A percentile compares a stretch with the other conserved stretches of the same genome.
These are phyloP conservation scores for Pythium angustatum DNA, from an alignment of 352 stramenopile genomes.

Conservation along the genomic window DNA sequence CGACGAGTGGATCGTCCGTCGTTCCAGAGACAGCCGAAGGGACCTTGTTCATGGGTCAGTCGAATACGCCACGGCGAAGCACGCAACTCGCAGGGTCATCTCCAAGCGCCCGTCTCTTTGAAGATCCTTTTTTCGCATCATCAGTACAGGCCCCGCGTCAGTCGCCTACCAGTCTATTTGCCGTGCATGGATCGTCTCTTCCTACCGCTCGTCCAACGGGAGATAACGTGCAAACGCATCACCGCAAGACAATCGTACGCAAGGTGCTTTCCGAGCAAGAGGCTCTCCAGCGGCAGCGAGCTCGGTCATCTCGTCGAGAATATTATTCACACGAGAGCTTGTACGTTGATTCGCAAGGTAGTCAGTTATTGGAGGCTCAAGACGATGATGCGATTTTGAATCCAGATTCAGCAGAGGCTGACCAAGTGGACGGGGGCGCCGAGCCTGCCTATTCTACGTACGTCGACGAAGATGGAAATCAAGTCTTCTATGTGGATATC, in stretches of 20 bases:
- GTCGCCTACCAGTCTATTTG: background rate
- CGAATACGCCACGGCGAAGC: background rate
- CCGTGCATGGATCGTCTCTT: slow-evolving; percentile 18
- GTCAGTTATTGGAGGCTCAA: background rate
- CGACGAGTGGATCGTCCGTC: background rate
- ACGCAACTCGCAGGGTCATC: background rate
- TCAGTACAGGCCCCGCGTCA: background rate
- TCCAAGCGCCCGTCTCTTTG: background rate
- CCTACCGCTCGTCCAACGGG: background rate
- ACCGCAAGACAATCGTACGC: slow-evolving; percentile 39
- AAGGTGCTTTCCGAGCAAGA: slow-evolving; percentile 45
- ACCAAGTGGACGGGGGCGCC: background rate
- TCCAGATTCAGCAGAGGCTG: background rate
- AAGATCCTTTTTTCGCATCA: background rate
- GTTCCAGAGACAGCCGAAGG: background rate
- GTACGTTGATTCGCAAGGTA: background rate
- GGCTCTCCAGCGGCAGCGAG: slow-evolving; percentile 1
- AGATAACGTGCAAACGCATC: slow-evolving; percentile 13
- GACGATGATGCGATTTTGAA: background rate
- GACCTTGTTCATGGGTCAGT: background rate
- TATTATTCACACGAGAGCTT: background rate
- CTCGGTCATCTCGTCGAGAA: background rate
- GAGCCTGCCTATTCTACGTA: slow-evolving; percentile 19
- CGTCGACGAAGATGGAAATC: slow-evolving; percentile 27
- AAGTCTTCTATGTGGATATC: slow-evolving; percentile 35